A percentile compares a stretch with the other conserved stretches of the same genome.
Conservation (phyloP, 2,329 filamentous ascomycete genomes). For the Phaeoacremonium minimum region DNA sequence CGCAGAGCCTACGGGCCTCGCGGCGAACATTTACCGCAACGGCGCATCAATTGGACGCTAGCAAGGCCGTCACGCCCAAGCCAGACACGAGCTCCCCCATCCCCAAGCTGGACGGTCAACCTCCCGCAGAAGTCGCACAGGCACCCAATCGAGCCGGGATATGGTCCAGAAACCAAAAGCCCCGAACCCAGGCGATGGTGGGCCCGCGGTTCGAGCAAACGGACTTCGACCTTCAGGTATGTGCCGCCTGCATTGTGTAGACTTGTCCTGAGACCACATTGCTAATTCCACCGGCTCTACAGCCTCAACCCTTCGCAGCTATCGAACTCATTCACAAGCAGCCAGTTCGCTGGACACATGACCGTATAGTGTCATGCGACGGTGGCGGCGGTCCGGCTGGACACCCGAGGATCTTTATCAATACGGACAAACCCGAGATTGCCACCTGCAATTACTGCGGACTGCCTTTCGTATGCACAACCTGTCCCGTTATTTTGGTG, state of each 20-base stretch:
- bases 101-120: conserved; percentile 35
- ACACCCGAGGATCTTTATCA: conserved; percentile 94
- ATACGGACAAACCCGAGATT: conserved; percentile 95
- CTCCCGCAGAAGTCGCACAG: conserved; percentile 57
- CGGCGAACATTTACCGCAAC: conserved; percentile 45
- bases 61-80: conserved; percentile 28
- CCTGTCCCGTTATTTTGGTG: no score
- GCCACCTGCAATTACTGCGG: conserved; percentile 89
- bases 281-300: no score
- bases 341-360: conserved; percentile 87
- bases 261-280: no score
- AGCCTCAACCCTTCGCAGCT: conserved; percentile 86
- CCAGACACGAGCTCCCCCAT: conserved; percentile 36
- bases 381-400: conserved; percentile 87
- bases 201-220: conserved; percentile 97
- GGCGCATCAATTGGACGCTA: conserved; percentile 38
- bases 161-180: conserved; percentile 85
- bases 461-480: conserved; percentile 75
- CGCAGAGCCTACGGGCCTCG: conserved; percentile 37
- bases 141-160: conserved; percentile 78
- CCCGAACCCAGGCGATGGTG: conserved; percentile 78
- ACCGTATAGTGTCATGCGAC: conserved; percentile 79
- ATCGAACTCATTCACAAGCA: conserved; percentile 97
- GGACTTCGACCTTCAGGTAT: conserved; percentile 85
- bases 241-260: no score